Base-by-base conservation (phyloP, 2,329 filamentous ascomycete genomes). In the Talaromyces atroroseus region DNA sequence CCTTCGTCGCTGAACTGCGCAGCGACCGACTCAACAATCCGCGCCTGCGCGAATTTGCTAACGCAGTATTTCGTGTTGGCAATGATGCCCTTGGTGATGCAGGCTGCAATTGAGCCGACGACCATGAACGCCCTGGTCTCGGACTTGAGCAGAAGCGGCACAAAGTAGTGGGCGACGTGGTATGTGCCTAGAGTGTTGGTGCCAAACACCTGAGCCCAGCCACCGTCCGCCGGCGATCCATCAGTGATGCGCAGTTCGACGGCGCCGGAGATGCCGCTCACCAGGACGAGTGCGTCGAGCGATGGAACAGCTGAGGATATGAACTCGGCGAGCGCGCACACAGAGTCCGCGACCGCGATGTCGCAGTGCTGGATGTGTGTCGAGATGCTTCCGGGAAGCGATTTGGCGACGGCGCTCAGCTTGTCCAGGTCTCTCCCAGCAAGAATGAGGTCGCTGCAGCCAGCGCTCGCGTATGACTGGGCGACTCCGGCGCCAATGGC, bases 31-130 rank as follows among this genome's bases (percentile, higher is more conserved):
- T 74, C 72, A 18, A 72, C 62, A 32, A 75, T 53, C 24, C 69
- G 66, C 32, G 68, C 64, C 56, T 72, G 69, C 7, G 70, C 69
- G 40, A 65, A 61, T 57, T 73, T 73, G 56, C 61, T 66, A 21
- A 72, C 63, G 29, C 64, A 69, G 58, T 73, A 73, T 38, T 68
- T 67, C 7, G 67, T 63, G 55, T 76, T 77, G 2, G 74, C 75
- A 54, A 77, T 74, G 2, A 68, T 62, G 0, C 73, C 74, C 2
- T 65, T 64, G 1, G 68, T 65, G 5, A 76, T 71, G 24, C 63
- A 70, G 2, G 60, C 65, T 29, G 66, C 69, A 52, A 68, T 59
- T 1, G 60, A 62, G 12, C 63, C 62, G 14, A 71, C 63, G 7
- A 62, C 64, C 20, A 72, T 65, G 54, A 72, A 69, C 0, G 62